Base-by-base conservation (phyloP, 2,329 filamentous ascomycete species). In the Phoma sp. region DNA sequence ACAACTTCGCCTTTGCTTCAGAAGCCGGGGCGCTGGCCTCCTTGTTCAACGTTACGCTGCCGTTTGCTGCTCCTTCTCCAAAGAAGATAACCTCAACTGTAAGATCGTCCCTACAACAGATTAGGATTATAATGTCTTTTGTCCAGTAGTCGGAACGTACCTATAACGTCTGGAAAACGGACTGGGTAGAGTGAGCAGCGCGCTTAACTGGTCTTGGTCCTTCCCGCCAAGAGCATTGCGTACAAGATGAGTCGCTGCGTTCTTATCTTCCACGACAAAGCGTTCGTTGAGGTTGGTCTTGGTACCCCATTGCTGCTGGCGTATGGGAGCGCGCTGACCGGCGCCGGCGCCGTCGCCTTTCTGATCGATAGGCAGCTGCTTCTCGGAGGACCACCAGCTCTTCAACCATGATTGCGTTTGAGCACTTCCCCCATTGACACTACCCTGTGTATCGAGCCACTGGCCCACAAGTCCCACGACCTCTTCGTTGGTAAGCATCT, bases 31-130 rank as follows among this genome's bases (percentile, higher is more conserved):
- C 90, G 56, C 88, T 96, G 1, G 95, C 95, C 69, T 97, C 93
- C 60, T 88, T 81, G 75, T 98, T 99, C 53, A 96, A 75, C 4
- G 88, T 84, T 4, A 98, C 89, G 59, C 89, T 88, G 32, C 93
- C 92, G 27, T 83, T 89, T 72, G 87, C 87, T 47, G 87, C 70
- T 32, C 88, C 86, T 64, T 96, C 86, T 56, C 95, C 95, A 68
- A 99, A 99, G 83, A 99, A 99, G 70, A 99, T 96, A 57, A 99
- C 95, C 75, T 99, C 91, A 13, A 99, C 93, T 0, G 95, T 99
- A 59, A 99, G 79, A 72, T 99, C 95, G 72, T 99, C 95, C 64
- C 91, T 93, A 42, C 63, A 47, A 11, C 27, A 29, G 6, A 8
- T 54, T 25, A 49, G 40, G 13, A 24, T 8, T 13, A 18, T 4